phyloP scores from a whole-genome alignment of 139 green algal genomes.

The Mesotaenium endlicherianum region DNA sequence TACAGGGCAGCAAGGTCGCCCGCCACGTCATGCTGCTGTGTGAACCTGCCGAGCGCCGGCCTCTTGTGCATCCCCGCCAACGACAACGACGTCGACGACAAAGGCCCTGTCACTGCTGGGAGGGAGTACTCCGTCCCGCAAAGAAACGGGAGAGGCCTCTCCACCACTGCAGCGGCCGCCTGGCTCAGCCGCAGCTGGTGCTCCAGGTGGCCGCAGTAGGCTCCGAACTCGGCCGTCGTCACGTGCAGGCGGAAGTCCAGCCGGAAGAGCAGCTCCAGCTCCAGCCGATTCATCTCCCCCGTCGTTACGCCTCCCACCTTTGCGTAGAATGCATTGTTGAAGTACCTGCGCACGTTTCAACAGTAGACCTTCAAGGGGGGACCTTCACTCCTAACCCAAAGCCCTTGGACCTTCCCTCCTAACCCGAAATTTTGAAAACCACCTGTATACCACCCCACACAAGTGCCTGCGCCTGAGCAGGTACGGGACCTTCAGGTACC shows the following conservation, averaged over 20 bases:
- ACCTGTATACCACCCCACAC: too few species aligned
- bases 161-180: neutral
- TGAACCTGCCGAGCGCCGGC: neutral
- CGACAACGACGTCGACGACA: neutral
- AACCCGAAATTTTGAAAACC: too few species aligned
- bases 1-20: neutral
- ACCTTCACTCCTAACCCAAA: too few species aligned
- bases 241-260: conserved; percentile 66
- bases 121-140: neutral
- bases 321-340: conserved; percentile 78
- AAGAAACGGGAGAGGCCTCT: neutral
- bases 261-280: conserved; percentile 72
- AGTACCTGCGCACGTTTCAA: conserved; percentile 57
- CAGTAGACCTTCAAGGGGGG: too few species aligned
- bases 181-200: neutral
- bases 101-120: neutral
- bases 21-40: neutral
- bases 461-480: too few species aligned
- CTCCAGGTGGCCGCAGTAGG: conserved; percentile 43
- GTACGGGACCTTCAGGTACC: too few species aligned
- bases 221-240: conserved; percentile 21
- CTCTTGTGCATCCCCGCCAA: neutral
- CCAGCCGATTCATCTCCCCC: conserved; percentile 74
- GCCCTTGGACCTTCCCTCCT: too few species aligned
- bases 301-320: conserved; percentile 69